phyloP scores from a whole-genome alignment of 768 basidiomycete genomes.

The Tricholoma flavovirens region DNA sequence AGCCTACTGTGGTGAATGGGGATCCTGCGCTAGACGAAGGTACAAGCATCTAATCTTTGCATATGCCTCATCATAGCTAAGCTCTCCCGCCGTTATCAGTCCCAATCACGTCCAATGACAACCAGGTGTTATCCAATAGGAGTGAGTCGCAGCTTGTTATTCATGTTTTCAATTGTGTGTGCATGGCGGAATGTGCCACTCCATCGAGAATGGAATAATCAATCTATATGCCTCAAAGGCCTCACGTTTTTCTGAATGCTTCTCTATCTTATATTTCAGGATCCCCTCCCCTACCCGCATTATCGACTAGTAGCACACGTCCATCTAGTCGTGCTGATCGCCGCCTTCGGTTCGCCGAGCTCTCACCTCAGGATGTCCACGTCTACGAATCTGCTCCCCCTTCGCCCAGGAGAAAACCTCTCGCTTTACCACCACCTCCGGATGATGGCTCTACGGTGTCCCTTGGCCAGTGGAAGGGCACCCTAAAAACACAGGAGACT shows the following conservation, averaged over 20 bases:
- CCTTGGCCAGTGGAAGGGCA: conserved; percentile 33
- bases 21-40: conserved; percentile 14
- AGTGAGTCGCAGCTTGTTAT: conserved; percentile 5
- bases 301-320: conserved; percentile 47
- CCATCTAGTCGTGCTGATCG: conserved; percentile 55
- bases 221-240: neutral
- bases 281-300: conserved; percentile 39
- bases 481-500: conserved; percentile 11
- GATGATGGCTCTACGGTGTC: conserved; percentile 35
- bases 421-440: conserved; percentile 54
- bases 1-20: neutral
- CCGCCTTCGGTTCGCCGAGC: conserved; percentile 69
- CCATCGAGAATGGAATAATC: neutral
- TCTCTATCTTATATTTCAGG: conserved; percentile 14
- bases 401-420: conserved; percentile 56
- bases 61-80: neutral
- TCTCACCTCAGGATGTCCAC: conserved; percentile 68
- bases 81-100: neutral
- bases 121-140: conserved; percentile 5
- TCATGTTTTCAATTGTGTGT: neutral
- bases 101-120: conserved; percentile 13
- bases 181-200: neutral
- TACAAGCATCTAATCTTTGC: neutral
- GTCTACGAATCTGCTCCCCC: conserved; percentile 80
- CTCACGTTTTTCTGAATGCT: conserved; percentile 3